Evolutionary conservation across 2,329 filamentous ascomycete species (phyloP), one percentile per base, ranked within the genome.

Genomic region (Alternaria sp.): DNA sequence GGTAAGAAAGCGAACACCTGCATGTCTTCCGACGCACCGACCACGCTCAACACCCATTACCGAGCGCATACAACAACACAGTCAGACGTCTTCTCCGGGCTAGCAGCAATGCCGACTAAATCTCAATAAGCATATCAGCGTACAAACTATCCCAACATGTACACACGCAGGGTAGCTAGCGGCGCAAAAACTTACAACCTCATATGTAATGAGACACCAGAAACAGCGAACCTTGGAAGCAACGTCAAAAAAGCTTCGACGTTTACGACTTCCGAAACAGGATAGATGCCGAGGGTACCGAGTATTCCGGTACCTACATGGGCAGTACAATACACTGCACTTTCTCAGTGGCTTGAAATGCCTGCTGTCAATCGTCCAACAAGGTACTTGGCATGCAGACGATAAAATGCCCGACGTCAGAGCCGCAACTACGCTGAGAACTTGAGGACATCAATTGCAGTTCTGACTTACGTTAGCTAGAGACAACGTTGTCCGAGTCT

Each of bases 361-460:
- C 44, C 21, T 30, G 44, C 18, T 41, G 10, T 41, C 14, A 45
- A 41, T 47, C 53, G 51, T 61, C 58, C 58, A 61, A 51, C 58
- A 61, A 21, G 58, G 58, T 61, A 61, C 53, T 51, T 61, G 44
- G 58, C 30, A 44, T 23, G 15, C 25, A 10, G 30, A 25, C 45
- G 6, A 9, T 58, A 26, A 45, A 55, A 41, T 41, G 15, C 37
- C 37, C 25, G 20, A 33, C 55, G 50, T 53, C 47, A 51, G 20
- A 28, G 25, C 53, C 23, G 41, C 25, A 25, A 20, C 11, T 18
- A 26, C 25, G 15, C 2, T n/a, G 10, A 10, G 14, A 33, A 21
- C 14, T 6, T 28, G 37, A 41, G 37, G 37, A 15, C 33, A n/a
- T 7, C 21, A 30, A 26, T 21, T 14, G 15, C 12, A 15, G 10